phyloP scores from a whole-genome alignment of 2,329 filamentous ascomycete genomes.

The Cladosporium sp. region DNA sequence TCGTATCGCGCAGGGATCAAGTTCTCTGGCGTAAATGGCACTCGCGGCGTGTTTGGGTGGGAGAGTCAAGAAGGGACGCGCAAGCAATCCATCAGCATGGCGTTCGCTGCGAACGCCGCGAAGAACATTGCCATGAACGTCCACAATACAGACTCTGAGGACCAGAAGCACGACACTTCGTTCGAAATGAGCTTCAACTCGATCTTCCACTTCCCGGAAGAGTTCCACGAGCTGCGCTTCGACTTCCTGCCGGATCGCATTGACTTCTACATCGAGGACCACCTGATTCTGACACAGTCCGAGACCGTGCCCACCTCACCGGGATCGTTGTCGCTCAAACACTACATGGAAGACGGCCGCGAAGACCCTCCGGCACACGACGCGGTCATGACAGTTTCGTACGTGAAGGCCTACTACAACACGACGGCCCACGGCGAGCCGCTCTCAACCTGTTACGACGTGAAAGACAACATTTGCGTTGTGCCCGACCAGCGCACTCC shows the following conservation, averaged over 20 bases:
- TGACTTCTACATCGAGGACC: constrained; percentile 68
- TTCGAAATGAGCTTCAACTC: neutral
- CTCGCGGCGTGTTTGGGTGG: constrained; percentile 81
- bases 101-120: constrained; percentile 63
- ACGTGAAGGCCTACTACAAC: constrained; percentile 81
- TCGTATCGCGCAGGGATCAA: constrained; percentile 69
- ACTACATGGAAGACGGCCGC: constrained; percentile 73
- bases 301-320: constrained; percentile 51
- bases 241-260: constrained; percentile 67
- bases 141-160: constrained; percentile 62
- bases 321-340: constrained; percentile 69
- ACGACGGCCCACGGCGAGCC: constrained; percentile 38
- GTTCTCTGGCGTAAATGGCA: constrained; percentile 61
- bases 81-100: constrained; percentile 77
- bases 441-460: neutral
- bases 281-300: constrained; percentile 56
- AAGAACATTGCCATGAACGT: constrained; percentile 71
- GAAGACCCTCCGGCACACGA: constrained; percentile 66
- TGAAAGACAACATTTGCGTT: constrained; percentile 17
- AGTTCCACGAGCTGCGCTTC: constrained; percentile 77
- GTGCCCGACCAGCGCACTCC: constrained; percentile 25
- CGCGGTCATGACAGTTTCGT: constrained; percentile 63
- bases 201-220: constrained; percentile 54
- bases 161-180: constrained; percentile 21
- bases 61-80: constrained; percentile 64